phyloP scores from a whole-genome alignment of 305 asterid genomes.

The Lippia alba region DNA sequence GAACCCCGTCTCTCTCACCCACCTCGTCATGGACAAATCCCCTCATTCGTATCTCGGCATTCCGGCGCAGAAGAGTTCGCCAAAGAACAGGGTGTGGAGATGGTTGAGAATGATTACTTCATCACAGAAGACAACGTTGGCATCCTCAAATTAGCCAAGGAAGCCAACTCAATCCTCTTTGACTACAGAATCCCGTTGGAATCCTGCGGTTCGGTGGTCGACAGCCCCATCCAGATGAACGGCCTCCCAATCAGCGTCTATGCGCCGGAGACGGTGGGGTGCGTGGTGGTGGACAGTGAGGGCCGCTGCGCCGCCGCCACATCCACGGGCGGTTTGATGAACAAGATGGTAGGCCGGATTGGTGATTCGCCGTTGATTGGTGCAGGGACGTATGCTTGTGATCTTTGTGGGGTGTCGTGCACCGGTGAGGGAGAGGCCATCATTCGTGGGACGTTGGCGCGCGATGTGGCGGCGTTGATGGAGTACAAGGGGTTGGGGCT shows the following conservation, averaged over 20 bases:
- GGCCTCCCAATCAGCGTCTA: constrained; percentile 85
- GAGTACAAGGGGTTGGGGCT: constrained; percentile 79
- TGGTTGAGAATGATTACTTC: constrained; percentile 82
- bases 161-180: constrained; percentile 80
- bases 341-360: constrained; percentile 82
- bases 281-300: constrained; percentile 82
- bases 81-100: constrained; percentile 88
- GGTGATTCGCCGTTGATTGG: constrained; percentile 97
- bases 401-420: constrained; percentile 85
- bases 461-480: constrained; percentile 95
- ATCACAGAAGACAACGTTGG: constrained; percentile 88
- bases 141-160: constrained; percentile 90
- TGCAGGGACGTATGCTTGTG: constrained; percentile 84
- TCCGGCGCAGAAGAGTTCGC: constrained; percentile 94
- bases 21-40: constrained; percentile 93
- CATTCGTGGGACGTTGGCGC: constrained; percentile 89
- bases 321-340: constrained; percentile 94
- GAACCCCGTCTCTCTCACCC: constrained; percentile 90
- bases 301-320: constrained; percentile 97
- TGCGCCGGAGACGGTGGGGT: constrained; percentile 93
- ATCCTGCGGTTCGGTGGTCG: constrained; percentile 56
- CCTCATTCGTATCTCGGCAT: constrained; percentile 95
- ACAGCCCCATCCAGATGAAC: constrained; percentile 71
- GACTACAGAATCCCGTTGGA: constrained; percentile 81
- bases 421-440: constrained; percentile 99